phyloP scores from a whole-genome alignment of 164 flowering plant genomes.

The Paratinospora sagittata region DNA sequence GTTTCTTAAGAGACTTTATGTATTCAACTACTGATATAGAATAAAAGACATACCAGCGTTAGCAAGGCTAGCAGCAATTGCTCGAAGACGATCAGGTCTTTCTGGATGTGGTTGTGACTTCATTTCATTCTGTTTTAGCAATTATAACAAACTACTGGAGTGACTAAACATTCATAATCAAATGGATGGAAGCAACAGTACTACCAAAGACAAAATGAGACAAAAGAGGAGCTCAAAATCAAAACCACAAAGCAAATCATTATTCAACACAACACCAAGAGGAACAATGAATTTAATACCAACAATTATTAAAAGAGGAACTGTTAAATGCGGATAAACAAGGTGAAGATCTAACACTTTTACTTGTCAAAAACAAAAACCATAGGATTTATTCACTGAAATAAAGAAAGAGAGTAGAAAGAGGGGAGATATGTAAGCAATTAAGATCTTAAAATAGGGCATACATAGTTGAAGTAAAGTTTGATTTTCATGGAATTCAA shows the following conservation, averaged over 20 bases:
- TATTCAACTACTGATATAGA: neutral
- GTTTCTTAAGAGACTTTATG: neutral
- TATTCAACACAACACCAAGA: neutral
- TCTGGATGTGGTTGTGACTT: constrained; percentile 95
- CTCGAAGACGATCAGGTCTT: constrained; percentile 96
- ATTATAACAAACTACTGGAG: constrained; percentile 3
- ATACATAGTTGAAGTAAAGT: too few species aligned
- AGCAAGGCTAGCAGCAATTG: constrained; percentile 81
- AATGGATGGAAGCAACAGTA: neutral
- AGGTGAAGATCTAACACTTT: too few species aligned
- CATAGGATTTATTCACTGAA: neutral
- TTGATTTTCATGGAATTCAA: too few species aligned
- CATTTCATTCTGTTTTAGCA: constrained; percentile 57
- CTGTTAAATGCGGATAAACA: neutral
- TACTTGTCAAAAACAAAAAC: neutral
- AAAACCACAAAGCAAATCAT: neutral
- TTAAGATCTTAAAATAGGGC: too few species aligned
- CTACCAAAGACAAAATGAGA: neutral
- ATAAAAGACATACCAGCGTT: constrained; percentile 55
- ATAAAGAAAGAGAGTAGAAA: neutral
- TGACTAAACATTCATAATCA: neutral
- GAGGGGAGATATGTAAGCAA: neutral
- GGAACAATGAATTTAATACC: neutral
- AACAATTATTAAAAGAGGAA: neutral
- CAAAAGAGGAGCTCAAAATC: neutral